Evolutionary conservation across 805 yeast genomes (phyloP).

Genomic region (Starmerella bombi): DNA sequence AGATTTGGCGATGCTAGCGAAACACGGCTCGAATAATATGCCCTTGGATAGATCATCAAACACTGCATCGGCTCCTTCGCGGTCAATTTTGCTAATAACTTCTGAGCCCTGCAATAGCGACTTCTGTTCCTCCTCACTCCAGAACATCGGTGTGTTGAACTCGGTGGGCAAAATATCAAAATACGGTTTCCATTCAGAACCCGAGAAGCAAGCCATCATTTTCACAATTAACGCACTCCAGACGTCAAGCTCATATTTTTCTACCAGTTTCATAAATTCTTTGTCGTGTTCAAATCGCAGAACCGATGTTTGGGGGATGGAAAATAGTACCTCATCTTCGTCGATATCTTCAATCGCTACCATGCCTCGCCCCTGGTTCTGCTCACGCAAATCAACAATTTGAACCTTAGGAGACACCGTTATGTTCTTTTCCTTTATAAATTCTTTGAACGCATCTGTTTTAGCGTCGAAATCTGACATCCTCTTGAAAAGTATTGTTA

Average conservation of each 20-base stretch:
- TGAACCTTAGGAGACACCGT: constrained; percentile 42
- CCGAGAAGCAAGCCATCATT: constrained; percentile 46
- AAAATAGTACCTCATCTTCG: constrained; percentile 52
- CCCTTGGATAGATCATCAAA: constrained; percentile 38
- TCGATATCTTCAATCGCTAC: constrained; percentile 49
- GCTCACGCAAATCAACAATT: constrained; percentile 46
- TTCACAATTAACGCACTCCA: constrained; percentile 73
- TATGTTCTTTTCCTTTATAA: constrained; percentile 36
- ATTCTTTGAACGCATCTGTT: constrained; percentile 33
- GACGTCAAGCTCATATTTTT: constrained; percentile 31
- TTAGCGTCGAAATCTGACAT: constrained; percentile 20
- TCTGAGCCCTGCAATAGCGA: constrained; percentile 51
- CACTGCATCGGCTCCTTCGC: constrained; percentile 48
- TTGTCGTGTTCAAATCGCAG: constrained; percentile 44
- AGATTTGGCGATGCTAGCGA: constrained; percentile 28
- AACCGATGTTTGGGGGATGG: constrained; percentile 47
- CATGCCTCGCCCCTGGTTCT: constrained; percentile 66
- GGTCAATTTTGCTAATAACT: constrained; percentile 59
- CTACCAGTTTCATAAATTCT: constrained; percentile 18
- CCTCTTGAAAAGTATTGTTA: not conserved
- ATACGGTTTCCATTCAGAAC: constrained; percentile 57
- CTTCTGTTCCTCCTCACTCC: constrained; percentile 53
- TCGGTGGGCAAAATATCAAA: constrained; percentile 53
- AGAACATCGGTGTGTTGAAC: constrained; percentile 63
- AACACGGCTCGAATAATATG: constrained; percentile 23